These are phyloP conservation scores for Trichoderma citrinoviride DNA, from an alignment of 2,329 filamentous ascomycete genomes.

Conservation along the genomic window DNA sequence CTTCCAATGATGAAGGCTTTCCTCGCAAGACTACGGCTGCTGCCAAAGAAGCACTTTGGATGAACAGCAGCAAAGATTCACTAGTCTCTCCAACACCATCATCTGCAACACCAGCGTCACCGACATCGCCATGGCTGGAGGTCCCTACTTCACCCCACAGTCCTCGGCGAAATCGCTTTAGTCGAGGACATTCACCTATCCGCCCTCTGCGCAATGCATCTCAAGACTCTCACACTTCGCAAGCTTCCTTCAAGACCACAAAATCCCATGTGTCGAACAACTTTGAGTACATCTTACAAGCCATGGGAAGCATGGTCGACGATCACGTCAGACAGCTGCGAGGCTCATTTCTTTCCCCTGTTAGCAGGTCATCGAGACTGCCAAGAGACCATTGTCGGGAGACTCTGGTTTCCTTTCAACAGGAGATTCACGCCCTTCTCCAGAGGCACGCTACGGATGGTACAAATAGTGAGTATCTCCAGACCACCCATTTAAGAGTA, in stretches of 20 bases:
- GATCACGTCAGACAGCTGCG: background rate
- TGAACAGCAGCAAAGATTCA: background rate
- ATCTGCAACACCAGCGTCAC: background rate
- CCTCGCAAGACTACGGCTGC: background rate
- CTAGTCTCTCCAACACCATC: background rate
- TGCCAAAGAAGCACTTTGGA: background rate
- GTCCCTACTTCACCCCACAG: background rate
- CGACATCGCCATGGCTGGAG: background rate
- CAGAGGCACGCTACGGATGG: background rate
- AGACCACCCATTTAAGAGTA: background rate
- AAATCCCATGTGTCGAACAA: background rate
- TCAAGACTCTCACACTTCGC: background rate
- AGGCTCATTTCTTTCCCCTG: background rate
- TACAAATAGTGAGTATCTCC: background rate
- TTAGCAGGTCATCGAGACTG: background rate
- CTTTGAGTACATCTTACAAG: background rate
- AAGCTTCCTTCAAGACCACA: background rate
- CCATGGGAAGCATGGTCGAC: background rate
- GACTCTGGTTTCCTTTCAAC: background rate
- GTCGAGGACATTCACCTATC: background rate
- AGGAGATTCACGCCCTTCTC: background rate
- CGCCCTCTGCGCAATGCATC: background rate
- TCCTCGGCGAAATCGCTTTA: background rate
- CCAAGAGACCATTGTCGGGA: background rate
- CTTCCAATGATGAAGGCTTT: background rate